Base-by-base conservation (phyloP, 768 basidiomycete genomes). In the Paxillus rubicundulus region DNA sequence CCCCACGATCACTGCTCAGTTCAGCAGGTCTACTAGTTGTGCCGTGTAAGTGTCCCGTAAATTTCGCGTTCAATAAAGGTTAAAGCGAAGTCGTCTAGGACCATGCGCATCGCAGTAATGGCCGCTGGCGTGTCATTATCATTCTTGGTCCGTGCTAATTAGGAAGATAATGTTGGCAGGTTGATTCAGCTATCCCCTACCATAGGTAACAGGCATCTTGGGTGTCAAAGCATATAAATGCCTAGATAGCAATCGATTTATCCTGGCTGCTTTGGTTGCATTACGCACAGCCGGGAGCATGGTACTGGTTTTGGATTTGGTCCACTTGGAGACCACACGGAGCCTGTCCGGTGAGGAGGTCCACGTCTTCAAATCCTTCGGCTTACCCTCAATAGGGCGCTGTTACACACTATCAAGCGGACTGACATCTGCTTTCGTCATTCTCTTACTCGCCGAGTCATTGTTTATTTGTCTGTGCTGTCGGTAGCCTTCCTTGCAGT, bases 201-300 rank as follows among this genome's bases (percentile, higher is more conserved):
- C 28, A 52, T 33, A 85, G 85, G 75, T 86, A 38, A 77, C 82
- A 0, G 84, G 82, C 28, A 80, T 86, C 28, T 71, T 84, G 32
- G 85, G 85, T 13, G 70, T 81, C 59, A 87, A 87, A 62, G 83
- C 80, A 8, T 87, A 86, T 58, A 78, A 77, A 59, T 86, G 84
- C 59, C 67, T 86, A 55, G 77, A 82, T 63, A 78, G 80, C 52
- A 78, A 82, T n/a, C 73, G 73, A n/a, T 56, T 81, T 49, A 76
- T 87, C 47, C 70, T 80, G 13, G 55, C 72, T 18, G 60, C 74
- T 16, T 61, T 85, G 38, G 60, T 61, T 4, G 43, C 76, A 14
- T 72, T 84, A 18, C 77, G 78, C 51, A 58, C 68, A 20, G 72
- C 74, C 20, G 76, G 77, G 13, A 61, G 73, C 3, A 68, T 65